Evolutionary conservation across 768 basidiomycete species (phyloP), one percentile per base, ranked within the genome.

Genomic region (Lentinula edodes): DNA sequence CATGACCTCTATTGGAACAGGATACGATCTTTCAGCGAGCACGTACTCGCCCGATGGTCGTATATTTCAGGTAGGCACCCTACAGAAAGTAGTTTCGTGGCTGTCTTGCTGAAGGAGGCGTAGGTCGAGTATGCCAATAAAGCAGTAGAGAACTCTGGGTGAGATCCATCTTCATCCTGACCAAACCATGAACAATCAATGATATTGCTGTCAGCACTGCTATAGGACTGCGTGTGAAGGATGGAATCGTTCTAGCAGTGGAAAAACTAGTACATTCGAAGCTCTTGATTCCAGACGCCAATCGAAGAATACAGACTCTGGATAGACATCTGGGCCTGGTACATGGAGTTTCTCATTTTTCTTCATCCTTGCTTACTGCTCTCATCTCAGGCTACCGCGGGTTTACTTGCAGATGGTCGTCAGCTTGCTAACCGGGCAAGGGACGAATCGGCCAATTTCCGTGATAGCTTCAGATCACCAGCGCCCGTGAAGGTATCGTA

Each of bases 1-100:
- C 66, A 97, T 98, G 96, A 96, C 95, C 63, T 98, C 96, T 50
- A 98, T 98, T 72, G 96, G 97, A 64, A 98, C 97, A 69, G 97
- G 97, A 62, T 98, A 98, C 80, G 97, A 98, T 82, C 88, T 95
- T 63, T 94, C 92, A 61, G 89, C 93, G 54, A 91, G 89, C 70
- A 95, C 92, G 52, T 95, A 94, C 79, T 94, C 92, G 23, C 96
- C 96, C 64, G 96, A 99, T 77, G 97, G 97, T 34, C 88, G 97
- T 66, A 95, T 99, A 72, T 99, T 99, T 72, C 97, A 99, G 85
- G 95, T 93, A 35, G 56, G 77, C 28, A 20, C 9, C 23, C 6
- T 48, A 20, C 18, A 7, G 43, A 20, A 12, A 23, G 9, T 20
- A 43, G 2, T 16, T 43, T 7, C 6, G 42, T 12, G 20, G 16